phyloP scores from a whole-genome alignment of 371 early-diverging fungal genomes.

The Chytridiales sp. region DNA sequence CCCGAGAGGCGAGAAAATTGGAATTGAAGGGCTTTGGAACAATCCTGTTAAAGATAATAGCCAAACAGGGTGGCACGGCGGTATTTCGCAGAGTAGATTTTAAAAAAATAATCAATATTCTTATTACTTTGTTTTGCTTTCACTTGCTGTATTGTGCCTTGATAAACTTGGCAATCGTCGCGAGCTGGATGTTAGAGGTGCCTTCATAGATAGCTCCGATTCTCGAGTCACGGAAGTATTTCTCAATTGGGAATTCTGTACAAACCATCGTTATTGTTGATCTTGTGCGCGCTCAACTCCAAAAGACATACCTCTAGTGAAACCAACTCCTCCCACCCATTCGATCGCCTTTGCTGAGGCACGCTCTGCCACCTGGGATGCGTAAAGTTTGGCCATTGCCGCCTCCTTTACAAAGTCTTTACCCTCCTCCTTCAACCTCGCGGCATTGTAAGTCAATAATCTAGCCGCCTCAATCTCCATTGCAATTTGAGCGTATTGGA shows the following conservation, averaged over 20 bases:
- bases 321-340: constrained; percentile 97
- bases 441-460: constrained; percentile 95
- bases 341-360: constrained; percentile 88
- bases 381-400: constrained; percentile 96
- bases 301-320: constrained; percentile 77
- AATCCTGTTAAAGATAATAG: too few species aligned
- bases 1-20: too few species aligned
- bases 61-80: too few species aligned
- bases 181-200: constrained; percentile 95
- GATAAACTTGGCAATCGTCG: constrained; percentile 92
- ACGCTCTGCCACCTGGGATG: constrained; percentile 92
- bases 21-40: too few species aligned
- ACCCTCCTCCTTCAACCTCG: constrained; percentile 92
- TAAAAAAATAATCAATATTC: too few species aligned
- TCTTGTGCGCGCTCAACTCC: not conserved
- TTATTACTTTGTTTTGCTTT: too few species aligned
- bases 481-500: constrained; percentile 94
- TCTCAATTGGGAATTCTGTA: constrained; percentile 67
- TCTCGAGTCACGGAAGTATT: constrained; percentile 96
- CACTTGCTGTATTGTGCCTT: constrained; percentile 15
- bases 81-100: too few species aligned
- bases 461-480: constrained; percentile 96
- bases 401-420: constrained; percentile 87
- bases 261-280: constrained; percentile 5
- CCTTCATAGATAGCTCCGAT: constrained; percentile 77